These are phyloP conservation scores for Lodderomyces orthopsilosis DNA, from an alignment of 1,139 yeast species.

Conservation along the genomic window DNA sequence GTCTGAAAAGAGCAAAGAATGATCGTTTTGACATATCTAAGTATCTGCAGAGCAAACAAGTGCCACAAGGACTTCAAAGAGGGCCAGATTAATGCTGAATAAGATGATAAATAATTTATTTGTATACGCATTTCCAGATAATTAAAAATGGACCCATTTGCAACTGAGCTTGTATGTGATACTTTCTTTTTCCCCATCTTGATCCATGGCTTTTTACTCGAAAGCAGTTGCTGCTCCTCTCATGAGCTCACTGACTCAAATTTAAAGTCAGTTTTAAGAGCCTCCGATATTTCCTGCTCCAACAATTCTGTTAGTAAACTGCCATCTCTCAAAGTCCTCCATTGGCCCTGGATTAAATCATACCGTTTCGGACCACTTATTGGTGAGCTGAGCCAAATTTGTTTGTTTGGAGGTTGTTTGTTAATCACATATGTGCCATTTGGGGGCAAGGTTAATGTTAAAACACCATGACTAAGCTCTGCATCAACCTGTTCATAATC, in stretches of 20 bases:
- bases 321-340: constrained; percentile 64
- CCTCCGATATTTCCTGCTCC: constrained; percentile 44
- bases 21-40: too few species aligned
- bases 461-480: constrained; percentile 82
- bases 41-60: too few species aligned
- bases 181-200: too few species aligned
- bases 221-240: neutral
- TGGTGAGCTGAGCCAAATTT: constrained; percentile 91
- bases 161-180: too few species aligned
- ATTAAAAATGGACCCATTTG: too few species aligned
- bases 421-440: constrained; percentile 83
- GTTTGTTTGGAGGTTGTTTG: constrained; percentile 92
- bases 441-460: constrained; percentile 64
- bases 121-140: too few species aligned
- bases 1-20: too few species aligned
- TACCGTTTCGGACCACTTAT: constrained; percentile 83
- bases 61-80: too few species aligned
- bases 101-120: too few species aligned
- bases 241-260: constrained; percentile 17
- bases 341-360: constrained; percentile 54
- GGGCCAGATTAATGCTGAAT: too few species aligned
- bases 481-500: constrained; percentile 61
- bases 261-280: constrained; percentile 29
- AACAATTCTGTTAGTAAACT: constrained; percentile 46
- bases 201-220: too few species aligned